Evolutionary conservation across 1,139 yeast genomes (phyloP), one percentile per base, ranked within the genome.

Genomic region (Chernovozyma sophiae-reginae): DNA sequence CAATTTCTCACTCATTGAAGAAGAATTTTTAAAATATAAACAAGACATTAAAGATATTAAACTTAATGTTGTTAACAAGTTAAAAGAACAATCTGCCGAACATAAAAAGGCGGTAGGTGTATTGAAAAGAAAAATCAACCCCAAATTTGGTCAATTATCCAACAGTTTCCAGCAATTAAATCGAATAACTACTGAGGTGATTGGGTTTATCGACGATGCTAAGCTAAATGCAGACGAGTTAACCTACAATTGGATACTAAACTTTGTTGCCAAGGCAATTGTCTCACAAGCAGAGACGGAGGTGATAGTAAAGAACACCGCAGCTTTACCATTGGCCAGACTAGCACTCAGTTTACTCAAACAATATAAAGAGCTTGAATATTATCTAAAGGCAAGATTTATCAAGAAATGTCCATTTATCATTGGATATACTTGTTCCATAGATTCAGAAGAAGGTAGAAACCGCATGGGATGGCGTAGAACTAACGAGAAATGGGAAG

Each of bases 231-330:
- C 45, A 1, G 59, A 72, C 39, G 71, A 69, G 1, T 53, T 82
- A 13, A 83, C 81, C 0, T 82, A 66, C 51, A 60, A 72, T 29
- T 90, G 95, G 89, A 71, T 83, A 12, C 61, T 89, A 26, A 92
- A 92, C 53, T 84, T 82, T 51, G 74, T 84, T 26, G 84, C 96
- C 7, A 92, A 92, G 53, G 85, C 94, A 2, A 63, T 89, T 2
- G 86, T 92, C 1, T 79, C 85, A 29, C 98, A 94, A 60, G 95
- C 97, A 1, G 97, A 89, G 58, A 78, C 95, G 0, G 98, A 92
- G 58, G 90, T 87, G 11, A 74, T 85, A 4, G 95, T 86, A 0
- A 77, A 83, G 43, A 80, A 95, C 1, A 75, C 79, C 33, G 79
- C 92, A 1, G 87, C 97, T 0, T 53, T 83, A 13, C 95, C 98